phyloP scores from a whole-genome alignment of 2,329 filamentous ascomycete species.

The Stachybotrys chlorohalonatus region DNA sequence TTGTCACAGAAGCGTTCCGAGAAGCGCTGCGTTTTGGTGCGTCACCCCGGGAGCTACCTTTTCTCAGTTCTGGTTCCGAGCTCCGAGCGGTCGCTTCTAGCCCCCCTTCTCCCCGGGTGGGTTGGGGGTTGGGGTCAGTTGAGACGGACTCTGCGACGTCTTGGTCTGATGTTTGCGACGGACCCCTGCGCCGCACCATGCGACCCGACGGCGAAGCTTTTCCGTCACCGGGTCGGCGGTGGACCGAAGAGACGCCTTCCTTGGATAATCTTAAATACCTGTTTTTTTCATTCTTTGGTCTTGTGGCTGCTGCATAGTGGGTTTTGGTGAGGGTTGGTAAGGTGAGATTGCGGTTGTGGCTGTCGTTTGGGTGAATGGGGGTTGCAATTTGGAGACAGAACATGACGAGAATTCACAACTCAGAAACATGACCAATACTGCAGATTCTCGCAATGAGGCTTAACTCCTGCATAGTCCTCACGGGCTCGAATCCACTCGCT shows the following conservation, averaged over 20 bases:
- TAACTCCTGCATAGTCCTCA: no score
- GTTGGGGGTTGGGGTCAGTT: background rate
- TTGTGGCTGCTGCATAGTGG: background rate
- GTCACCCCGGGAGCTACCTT: background rate
- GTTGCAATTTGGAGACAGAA: no score
- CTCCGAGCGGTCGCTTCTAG: background rate
- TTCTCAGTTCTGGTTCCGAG: background rate
- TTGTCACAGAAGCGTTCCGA: background rate
- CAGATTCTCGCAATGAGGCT: no score
- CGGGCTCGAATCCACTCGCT: no score
- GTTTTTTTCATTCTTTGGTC: background rate
- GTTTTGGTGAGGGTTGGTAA: no score
- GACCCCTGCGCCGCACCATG: background rate
- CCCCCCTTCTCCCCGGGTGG: no score
- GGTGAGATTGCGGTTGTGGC: no score
- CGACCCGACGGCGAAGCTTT: no score
- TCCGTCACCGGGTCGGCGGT: background rate
- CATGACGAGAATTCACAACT: no score
- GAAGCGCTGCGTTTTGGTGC: background rate
- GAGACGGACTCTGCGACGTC: background rate
- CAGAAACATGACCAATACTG: no score
- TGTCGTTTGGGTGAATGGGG: no score
- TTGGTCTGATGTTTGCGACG: background rate
- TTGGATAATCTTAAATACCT: background rate
- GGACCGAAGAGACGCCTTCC: background rate